Percentiles rank a stretch among this genome's conserved stretches.
These are phyloP conservation scores for Phylloboletellus chloephorus DNA, from an alignment of 1,284 basidiomycete species.

Conservation along the genomic window DNA sequence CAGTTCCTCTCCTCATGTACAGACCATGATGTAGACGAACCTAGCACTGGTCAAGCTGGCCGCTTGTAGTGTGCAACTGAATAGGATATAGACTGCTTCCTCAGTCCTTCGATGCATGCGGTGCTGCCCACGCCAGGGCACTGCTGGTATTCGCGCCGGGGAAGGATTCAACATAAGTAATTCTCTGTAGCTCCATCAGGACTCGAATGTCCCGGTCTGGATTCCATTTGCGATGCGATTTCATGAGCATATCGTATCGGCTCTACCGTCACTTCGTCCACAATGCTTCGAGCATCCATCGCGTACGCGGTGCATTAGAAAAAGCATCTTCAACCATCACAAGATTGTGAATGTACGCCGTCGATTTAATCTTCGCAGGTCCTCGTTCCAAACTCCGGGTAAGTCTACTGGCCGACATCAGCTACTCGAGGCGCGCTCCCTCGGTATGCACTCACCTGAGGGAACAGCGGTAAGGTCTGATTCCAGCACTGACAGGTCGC, in stretches of 20 bases:
- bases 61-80: constrained; percentile 2
- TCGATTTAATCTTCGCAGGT: not conserved
- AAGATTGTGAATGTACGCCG: no score
- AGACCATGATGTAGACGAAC: not conserved
- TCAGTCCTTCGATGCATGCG: not conserved
- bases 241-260: not conserved
- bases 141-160: not conserved
- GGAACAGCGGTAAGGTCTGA: not conserved
- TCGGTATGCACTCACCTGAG: not conserved
- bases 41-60: constrained; percentile 1
- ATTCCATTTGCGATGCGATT: not conserved
- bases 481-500: not conserved
- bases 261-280: not conserved
- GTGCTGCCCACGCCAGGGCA: not conserved
- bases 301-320: not conserved
- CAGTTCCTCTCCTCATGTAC: not conserved
- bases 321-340: not conserved
- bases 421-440: not conserved
- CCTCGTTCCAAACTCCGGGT: not conserved
- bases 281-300: not conserved
- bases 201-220: no score
- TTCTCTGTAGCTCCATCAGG: not conserved
- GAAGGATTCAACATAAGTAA: not conserved
- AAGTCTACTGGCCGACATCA: not conserved
- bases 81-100: not conserved